Conservation (phyloP, 164 flowering plant species). For the Kalanchoe fedtschenkoi region DNA sequence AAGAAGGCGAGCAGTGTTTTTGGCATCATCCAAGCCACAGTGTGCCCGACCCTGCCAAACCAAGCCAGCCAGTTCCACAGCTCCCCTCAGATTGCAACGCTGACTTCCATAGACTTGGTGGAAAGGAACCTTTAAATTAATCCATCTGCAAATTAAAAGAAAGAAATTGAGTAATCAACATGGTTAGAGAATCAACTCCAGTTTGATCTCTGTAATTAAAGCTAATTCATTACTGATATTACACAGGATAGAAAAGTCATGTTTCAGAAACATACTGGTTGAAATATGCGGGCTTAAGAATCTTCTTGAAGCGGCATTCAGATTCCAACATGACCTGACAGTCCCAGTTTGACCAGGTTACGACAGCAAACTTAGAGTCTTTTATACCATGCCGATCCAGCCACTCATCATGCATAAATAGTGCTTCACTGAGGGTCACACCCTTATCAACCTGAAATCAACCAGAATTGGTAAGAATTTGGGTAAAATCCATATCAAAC, state of each 20-base stretch:
- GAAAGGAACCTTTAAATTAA: slow-evolving; percentile 82
- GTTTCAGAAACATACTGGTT: slow-evolving; percentile 40
- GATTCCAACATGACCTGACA: slow-evolving; percentile 90
- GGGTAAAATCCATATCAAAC: background rate
- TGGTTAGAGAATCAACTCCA: background rate
- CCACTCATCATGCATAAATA: slow-evolving; percentile 88
- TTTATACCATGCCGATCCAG: slow-evolving; percentile 81
- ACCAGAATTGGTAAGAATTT: background rate
- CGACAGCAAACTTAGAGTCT: slow-evolving; percentile 78
- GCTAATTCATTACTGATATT: background rate
- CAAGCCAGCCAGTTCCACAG: slow-evolving; percentile 80
- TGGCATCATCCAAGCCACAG: slow-evolving; percentile 94
- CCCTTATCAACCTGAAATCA: slow-evolving; percentile 78
- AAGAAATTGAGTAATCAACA: background rate
- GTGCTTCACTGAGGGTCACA: slow-evolving; percentile 72
- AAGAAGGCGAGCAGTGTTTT: slow-evolving; percentile 85
- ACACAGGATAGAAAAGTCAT: background rate
- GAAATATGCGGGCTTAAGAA: slow-evolving; percentile 82
- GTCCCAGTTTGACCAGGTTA: slow-evolving; percentile 99
- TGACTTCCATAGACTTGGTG: slow-evolving; percentile 65
- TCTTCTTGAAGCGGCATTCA: slow-evolving; percentile 83
- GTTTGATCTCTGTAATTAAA: background rate
- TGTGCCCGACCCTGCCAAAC: slow-evolving; percentile 97
- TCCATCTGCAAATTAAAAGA: slow-evolving; percentile 63
- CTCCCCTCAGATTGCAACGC: slow-evolving; percentile 82